Base-by-base conservation (phyloP, 2,329 filamentous ascomycete species). In the Cytospora leucostoma region DNA sequence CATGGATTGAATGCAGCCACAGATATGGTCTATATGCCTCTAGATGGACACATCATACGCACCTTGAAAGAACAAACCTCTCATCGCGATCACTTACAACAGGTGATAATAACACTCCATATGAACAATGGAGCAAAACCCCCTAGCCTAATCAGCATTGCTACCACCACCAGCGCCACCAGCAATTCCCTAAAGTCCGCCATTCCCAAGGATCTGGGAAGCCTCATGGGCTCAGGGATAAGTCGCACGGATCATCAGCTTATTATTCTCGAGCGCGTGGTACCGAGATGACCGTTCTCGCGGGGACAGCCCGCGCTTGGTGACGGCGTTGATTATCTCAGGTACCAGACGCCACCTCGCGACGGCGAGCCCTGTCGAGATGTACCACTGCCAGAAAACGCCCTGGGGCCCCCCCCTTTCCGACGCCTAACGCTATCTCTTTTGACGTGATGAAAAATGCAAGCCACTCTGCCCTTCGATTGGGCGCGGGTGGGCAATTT, bases 231-330 rank as follows among this genome's bases (percentile, higher is more conserved):
- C 35, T 34, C 56, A 50, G 49, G 40, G 56, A 19, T 55, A 27
- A n/a, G 7, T 52, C 34, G 52, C 51, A 61, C 54, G 34, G 60
- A 52, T 54, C 60, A 62, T 35, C 54, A 19, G 60, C 47, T 61
- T 52, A 56, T 56, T 32, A 49, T 51, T n/a, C 32, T 34, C 34
- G 33, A 37, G 13, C 17, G n/a, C 10, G 17, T 47, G 3, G 44
- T 19, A 47, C n/a, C n/a, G n/a, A 21, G 8, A 21, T n/a, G 44
- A 47, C 35, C 7, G 10, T 47, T 3, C n/a, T 19, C 21, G n/a
- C 44, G 21, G 44, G 17, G 12, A 8, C 17, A 44, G 4, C n/a
- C 40, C 40, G 40, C 40, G n/a, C 5, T 44, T 7, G 15, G n/a
- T 7, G 17, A 44, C 15, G 40, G 8, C 40, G 40, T 44, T 44